phyloP scores from a whole-genome alignment of 805 yeast species.

The Candida krabiensis region DNA sequence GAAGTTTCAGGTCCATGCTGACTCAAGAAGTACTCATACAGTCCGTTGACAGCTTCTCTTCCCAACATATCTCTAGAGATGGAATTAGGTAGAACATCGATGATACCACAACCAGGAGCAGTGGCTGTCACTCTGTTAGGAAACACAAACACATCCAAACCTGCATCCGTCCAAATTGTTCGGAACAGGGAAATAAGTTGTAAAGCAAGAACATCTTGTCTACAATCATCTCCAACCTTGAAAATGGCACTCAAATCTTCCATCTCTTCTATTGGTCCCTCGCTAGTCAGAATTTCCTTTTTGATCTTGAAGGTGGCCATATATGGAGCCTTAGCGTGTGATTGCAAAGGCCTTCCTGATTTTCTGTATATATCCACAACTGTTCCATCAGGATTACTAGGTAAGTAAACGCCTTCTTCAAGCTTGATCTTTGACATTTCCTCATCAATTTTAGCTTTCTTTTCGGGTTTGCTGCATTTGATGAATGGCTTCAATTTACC shows the following conservation, averaged over 20 bases:
- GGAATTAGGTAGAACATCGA: slow-evolving; percentile 94
- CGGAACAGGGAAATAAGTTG: slow-evolving; percentile 91
- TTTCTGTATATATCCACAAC: slow-evolving; percentile 88
- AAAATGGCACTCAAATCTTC: slow-evolving; percentile 84
- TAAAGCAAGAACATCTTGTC: slow-evolving; percentile 93
- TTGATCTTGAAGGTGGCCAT: slow-evolving; percentile 92
- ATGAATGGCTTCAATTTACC: slow-evolving; percentile 94
- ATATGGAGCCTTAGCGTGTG: slow-evolving; percentile 98
- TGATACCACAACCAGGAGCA: slow-evolving; percentile 98
- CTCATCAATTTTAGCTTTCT: slow-evolving; percentile 93
- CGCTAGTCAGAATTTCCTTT: slow-evolving; percentile 52
- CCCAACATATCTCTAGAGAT: slow-evolving; percentile 98
- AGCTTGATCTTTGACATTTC: slow-evolving; percentile 82
- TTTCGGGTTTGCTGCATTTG: slow-evolving; percentile 92
- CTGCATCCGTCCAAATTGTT: slow-evolving; percentile 84
- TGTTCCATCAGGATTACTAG: slow-evolving; percentile 95
- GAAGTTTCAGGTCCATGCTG: slow-evolving; percentile 95
- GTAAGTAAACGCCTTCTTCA: slow-evolving; percentile 83
- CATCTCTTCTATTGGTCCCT: slow-evolving; percentile 32
- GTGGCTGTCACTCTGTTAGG: slow-evolving; percentile 98
- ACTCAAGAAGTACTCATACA: slow-evolving; percentile 86
- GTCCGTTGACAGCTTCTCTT: slow-evolving; percentile 96
- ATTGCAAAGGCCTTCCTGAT: slow-evolving; percentile 92
- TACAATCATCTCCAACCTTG: slow-evolving; percentile 98
- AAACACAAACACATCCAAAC: slow-evolving; percentile 86